phyloP scores from a whole-genome alignment of 805 yeast genomes.

The Metschnikowia amazonensis region DNA sequence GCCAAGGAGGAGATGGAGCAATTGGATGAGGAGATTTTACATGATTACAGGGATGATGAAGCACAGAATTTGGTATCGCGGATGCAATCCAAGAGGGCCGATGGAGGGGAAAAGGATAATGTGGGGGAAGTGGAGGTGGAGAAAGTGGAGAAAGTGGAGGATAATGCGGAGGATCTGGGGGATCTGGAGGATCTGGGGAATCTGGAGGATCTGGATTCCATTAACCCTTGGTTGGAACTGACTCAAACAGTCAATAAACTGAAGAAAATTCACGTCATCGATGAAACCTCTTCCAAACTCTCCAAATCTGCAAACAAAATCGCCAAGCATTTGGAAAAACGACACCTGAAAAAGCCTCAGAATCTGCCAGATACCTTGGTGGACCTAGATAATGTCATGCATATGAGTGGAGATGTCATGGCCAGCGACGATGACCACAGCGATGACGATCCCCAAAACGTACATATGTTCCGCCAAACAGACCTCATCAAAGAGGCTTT shows the following conservation, averaged over 20 bases:
- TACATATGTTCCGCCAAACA: slow-evolving; percentile 66
- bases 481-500: slow-evolving; percentile 87
- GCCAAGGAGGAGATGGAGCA: slow-evolving; percentile 30
- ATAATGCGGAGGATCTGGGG: too few species aligned
- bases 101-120: not conserved
- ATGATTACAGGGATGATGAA: slow-evolving; percentile 51
- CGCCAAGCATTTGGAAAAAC: slow-evolving; percentile 31
- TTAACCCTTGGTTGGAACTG: slow-evolving; percentile 39
- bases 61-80: slow-evolving; percentile 43
- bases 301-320: slow-evolving; percentile 41
- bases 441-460: slow-evolving; percentile 34
- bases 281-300: slow-evolving; percentile 35
- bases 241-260: slow-evolving; percentile 24
- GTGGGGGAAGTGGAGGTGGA: not conserved
- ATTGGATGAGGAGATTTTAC: slow-evolving; percentile 22
- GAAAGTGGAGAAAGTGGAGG: not conserved
- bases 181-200: too few species aligned
- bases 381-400: slow-evolving; percentile 53
- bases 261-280: slow-evolving; percentile 28
- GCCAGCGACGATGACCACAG: slow-evolving; percentile 29
- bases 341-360: slow-evolving; percentile 26
- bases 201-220: too few species aligned
- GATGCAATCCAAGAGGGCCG: slow-evolving; percentile 3
- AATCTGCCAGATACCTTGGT: slow-evolving; percentile 39
- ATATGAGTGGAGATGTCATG: slow-evolving; percentile 40